phyloP scores from a whole-genome alignment of 148 eudicot species.

The Talinum fruticosum region DNA sequence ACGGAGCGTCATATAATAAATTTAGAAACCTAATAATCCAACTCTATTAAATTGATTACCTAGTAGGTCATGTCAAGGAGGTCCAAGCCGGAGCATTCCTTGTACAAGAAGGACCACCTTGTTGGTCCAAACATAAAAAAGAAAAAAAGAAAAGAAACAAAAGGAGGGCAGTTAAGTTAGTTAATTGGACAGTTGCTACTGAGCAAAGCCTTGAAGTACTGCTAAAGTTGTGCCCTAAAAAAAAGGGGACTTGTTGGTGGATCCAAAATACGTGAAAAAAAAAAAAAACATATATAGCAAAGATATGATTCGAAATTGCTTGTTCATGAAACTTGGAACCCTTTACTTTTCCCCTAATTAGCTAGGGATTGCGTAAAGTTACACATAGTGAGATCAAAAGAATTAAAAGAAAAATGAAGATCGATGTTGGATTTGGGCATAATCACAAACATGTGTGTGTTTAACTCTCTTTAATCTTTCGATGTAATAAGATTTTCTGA shows the following conservation, averaged over 20 bases:
- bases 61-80: too few species aligned
- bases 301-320: slow-evolving; percentile 11
- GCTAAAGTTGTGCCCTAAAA: not conserved
- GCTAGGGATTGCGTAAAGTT: slow-evolving; percentile 14
- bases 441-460: not conserved
- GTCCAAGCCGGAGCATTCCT: too few species aligned
- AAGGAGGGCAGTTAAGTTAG: not conserved
- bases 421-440: not conserved
- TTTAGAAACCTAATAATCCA: too few species aligned
- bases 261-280: not conserved
- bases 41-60: too few species aligned
- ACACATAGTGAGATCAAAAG: not conserved
- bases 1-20: too few species aligned
- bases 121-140: not conserved
- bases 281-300: not conserved
- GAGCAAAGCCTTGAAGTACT: not conserved
- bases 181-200: not conserved
- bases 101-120: not conserved
- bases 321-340: not conserved
- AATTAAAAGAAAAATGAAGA: not conserved
- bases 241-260: not conserved
- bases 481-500: too few species aligned
- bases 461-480: too few species aligned
- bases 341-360: not conserved
- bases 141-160: not conserved